Evolutionary conservation across 805 yeast genomes (phyloP), one percentile per base, ranked within the genome.

Genomic region (Candida cerambycidarum): DNA sequence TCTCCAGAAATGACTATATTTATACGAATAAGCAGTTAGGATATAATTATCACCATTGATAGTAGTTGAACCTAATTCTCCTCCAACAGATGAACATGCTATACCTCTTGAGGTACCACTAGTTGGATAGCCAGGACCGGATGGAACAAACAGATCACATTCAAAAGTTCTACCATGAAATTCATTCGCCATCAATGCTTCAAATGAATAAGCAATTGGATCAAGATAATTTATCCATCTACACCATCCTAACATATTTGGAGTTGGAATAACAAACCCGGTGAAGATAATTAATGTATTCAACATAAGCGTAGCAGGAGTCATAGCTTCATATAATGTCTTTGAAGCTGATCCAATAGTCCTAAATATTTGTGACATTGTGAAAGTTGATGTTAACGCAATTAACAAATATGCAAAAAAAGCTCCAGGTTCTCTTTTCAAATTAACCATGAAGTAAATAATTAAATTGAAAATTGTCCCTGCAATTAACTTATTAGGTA

Each of bases 1-100:
- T 68, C 96, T 79, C 95, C 96, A 88, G 34, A 77, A 73, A 59
- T 88, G 88, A 15, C 61, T 47, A 55, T 73, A 79, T 14, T 57
- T 56, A 66, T 82, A 88, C 27, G 62, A 56, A 61, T 61, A 87
- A 3, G 80, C 58, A 4, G 50, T 55, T 4, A 48, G 46, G 43
- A 87, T 51, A 54, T 83, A 87, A 23, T 58, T 61, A 50, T 82
- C 79, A 52, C 95, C 96, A 23, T 61, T 53, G 34, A 87, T 85
- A 35, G 50, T 51, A 14, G 58, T 45, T 16, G 59, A 54, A 32
- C 95, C 95, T 1, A 81, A 65, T 2, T 53, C 52, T 8, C 89
- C 69, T 33, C 93, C 89, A 23, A 75, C 75, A 29, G 76, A 73
- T 34, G 74, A 71, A 64, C 93, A 85, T 8, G 81, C 78, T 47